Percentiles rank a stretch among this genome's conserved stretches.
These are phyloP conservation scores for Talaromyces marneffei DNA, from an alignment of 2,329 filamentous ascomycete genomes.

Conservation along the genomic window DNA sequence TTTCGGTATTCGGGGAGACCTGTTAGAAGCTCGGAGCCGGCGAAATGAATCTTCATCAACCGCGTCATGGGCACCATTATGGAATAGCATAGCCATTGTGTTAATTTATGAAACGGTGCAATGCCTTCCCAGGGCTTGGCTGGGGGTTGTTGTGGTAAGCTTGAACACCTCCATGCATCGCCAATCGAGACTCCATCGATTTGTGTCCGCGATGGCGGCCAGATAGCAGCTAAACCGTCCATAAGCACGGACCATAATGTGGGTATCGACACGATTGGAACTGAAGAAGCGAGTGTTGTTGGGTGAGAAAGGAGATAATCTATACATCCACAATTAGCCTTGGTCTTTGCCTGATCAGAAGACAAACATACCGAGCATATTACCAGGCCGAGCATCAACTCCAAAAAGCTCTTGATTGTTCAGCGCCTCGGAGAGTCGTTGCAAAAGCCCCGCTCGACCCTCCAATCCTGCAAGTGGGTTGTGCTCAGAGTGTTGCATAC, in stretches of 20 bases:
- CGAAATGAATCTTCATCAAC: constrained; percentile 72
- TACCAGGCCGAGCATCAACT: constrained; percentile 74
- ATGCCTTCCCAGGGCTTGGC: constrained; percentile 71
- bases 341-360: constrained; percentile 4
- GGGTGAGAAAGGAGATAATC: constrained; percentile 92
- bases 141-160: constrained; percentile 66
- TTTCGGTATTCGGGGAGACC: constrained; percentile 90
- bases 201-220: constrained; percentile 78
- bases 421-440: constrained; percentile 69
- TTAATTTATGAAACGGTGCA: constrained; percentile 84
- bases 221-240: constrained; percentile 78
- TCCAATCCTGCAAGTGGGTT: constrained; percentile 82
- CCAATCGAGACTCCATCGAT: constrained; percentile 83
- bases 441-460: constrained; percentile 72
- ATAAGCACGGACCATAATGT: constrained; percentile 89
- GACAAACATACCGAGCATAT: constrained; percentile 69
- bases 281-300: constrained; percentile 79
- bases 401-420: constrained; percentile 81
- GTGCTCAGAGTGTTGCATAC: constrained; percentile 73
- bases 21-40: constrained; percentile 74
- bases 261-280: constrained; percentile 78
- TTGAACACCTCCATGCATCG: constrained; percentile 86
- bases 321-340: constrained; percentile 28
- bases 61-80: constrained; percentile 87
- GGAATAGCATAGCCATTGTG: constrained; percentile 86